A percentile compares a stretch with the other conserved stretches of the same genome.
These are phyloP conservation scores for Aspergillus fumigatus DNA, from an alignment of 2,329 filamentous ascomycete genomes.

Conservation along the genomic window DNA sequence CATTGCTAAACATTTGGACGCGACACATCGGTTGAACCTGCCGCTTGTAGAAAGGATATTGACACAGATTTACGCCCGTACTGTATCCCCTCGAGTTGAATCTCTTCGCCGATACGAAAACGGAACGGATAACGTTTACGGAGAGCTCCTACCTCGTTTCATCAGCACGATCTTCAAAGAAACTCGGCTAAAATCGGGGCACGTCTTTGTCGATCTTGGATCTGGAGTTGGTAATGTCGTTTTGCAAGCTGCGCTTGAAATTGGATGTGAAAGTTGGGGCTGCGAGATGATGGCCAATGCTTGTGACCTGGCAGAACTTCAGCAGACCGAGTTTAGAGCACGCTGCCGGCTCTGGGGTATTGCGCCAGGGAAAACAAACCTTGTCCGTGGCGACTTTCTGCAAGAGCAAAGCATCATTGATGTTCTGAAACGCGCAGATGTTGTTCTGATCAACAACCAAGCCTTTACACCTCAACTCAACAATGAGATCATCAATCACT, in stretches of 20 bases:
- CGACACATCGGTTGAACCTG: slow-evolving; percentile 64
- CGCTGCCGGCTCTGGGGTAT: slow-evolving; percentile 88
- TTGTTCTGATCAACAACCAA: slow-evolving; percentile 98
- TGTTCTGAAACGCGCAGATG: slow-evolving; percentile 77
- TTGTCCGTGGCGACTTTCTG: slow-evolving; percentile 81
- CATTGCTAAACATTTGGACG: slow-evolving; percentile 67
- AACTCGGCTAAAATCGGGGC: slow-evolving; percentile 71
- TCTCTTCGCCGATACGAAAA: slow-evolving; percentile 80
- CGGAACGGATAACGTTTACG: slow-evolving; percentile 90
- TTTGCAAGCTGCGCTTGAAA: slow-evolving; percentile 85
- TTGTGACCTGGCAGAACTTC: slow-evolving; percentile 72
- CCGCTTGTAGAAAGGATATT: slow-evolving; percentile 76
- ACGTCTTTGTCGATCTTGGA: slow-evolving; percentile 90
- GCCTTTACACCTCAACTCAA: slow-evolving; percentile 88
- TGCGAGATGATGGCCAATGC: slow-evolving; percentile 95
- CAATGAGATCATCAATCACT: slow-evolving; percentile 77
- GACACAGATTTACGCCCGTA: slow-evolving; percentile 83
- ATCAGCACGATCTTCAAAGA: slow-evolving; percentile 76
- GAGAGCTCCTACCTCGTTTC: slow-evolving; percentile 82
- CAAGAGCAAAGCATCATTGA: slow-evolving; percentile 65
- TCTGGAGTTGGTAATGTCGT: slow-evolving; percentile 96
- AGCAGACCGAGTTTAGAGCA: slow-evolving; percentile 77
- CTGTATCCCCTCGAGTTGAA: slow-evolving; percentile 84
- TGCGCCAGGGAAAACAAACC: slow-evolving; percentile 68
- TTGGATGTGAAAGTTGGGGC: slow-evolving; percentile 91